phyloP scores from a whole-genome alignment of 768 basidiomycete genomes.

The Tricholoma furcatifolium region DNA sequence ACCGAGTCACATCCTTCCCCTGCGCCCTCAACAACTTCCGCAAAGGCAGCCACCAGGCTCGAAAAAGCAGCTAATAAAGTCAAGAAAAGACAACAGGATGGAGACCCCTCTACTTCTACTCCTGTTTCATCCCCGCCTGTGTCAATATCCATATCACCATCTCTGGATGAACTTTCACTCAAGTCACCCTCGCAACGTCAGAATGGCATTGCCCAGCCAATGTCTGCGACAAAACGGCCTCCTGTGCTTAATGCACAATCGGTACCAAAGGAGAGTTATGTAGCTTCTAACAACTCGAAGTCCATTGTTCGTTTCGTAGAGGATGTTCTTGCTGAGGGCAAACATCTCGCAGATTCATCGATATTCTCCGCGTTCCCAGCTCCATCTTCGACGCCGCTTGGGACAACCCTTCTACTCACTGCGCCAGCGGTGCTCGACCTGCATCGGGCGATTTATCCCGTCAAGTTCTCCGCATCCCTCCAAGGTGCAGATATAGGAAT shows the following conservation, averaged over 20 bases:
- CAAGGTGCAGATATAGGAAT: constrained; percentile 55
- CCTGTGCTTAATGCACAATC: constrained; percentile 20
- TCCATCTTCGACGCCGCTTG: constrained; percentile 36
- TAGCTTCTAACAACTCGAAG: constrained; percentile 57
- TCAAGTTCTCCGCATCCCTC: constrained; percentile 50
- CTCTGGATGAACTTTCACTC: not conserved
- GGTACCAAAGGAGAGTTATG: constrained; percentile 51
- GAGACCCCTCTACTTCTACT: constrained; percentile 22
- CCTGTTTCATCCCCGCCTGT: constrained; percentile 18
- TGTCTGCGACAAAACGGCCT: constrained; percentile 25
- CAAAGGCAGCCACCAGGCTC: constrained; percentile 57
- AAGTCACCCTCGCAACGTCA: constrained; percentile 11
- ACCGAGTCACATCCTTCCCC: constrained; percentile 27
- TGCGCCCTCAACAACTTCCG: constrained; percentile 31
- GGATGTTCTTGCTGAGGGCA: constrained; percentile 65
- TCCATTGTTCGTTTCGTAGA: constrained; percentile 56
- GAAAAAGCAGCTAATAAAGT: constrained; percentile 56
- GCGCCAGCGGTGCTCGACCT: constrained; percentile 72
- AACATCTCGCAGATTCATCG: constrained; percentile 56
- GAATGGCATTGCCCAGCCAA: constrained; percentile 10
- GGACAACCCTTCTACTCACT: constrained; percentile 57
- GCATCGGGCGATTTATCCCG: constrained; percentile 76
- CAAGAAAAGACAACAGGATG: constrained; percentile 41
- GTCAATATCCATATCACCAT: not conserved
- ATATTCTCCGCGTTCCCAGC: constrained; percentile 39